A percentile compares a stretch with the other conserved stretches of the same genome.
phyloP scores from a whole-genome alignment of 2,329 filamentous ascomycete genomes.

The Xylaria sp. region DNA sequence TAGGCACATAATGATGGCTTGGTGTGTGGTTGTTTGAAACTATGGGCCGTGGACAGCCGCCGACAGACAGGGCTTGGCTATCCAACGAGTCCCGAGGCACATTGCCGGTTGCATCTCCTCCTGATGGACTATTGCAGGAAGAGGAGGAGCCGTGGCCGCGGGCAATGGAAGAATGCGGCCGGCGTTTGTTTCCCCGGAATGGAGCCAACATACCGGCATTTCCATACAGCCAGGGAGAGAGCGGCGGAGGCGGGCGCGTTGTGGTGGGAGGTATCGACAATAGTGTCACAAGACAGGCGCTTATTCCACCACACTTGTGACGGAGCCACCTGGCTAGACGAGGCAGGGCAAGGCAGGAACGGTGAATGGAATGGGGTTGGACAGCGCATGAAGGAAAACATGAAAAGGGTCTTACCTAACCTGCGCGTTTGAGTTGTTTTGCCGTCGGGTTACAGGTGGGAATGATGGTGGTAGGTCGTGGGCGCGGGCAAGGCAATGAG shows the following conservation, averaged over 20 bases:
- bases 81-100: conserved; percentile 27
- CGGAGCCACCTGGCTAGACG: conserved; percentile 22
- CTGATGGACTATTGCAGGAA: conserved; percentile 25
- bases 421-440: conserved; percentile 42
- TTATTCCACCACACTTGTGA: conserved; percentile 43
- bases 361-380: conserved; percentile 28
- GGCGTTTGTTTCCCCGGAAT: conserved; percentile 33
- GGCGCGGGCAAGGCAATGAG: conserved; percentile 35
- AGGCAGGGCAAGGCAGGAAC: conserved; percentile 14
- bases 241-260: conserved; percentile 27
- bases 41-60: conserved; percentile 22
- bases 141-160: conserved; percentile 21
- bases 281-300: conserved; percentile 45
- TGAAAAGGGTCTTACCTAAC: conserved; percentile 45
- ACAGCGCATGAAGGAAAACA: conserved; percentile 36
- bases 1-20: conserved; percentile 15
- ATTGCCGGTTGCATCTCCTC: conserved; percentile 29
- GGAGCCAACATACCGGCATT: conserved; percentile 39
- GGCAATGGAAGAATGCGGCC: conserved; percentile 30
- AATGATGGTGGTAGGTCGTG: conserved; percentile 39
- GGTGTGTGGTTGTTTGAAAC: conserved; percentile 22
- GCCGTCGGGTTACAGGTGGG: conserved; percentile 39
- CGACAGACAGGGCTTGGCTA: conserved; percentile 32
- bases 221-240: conserved; percentile 33
- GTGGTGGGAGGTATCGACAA: conserved; percentile 37